phyloP scores from a whole-genome alignment of 805 yeast genomes.

The Saccharomyces jurei region DNA sequence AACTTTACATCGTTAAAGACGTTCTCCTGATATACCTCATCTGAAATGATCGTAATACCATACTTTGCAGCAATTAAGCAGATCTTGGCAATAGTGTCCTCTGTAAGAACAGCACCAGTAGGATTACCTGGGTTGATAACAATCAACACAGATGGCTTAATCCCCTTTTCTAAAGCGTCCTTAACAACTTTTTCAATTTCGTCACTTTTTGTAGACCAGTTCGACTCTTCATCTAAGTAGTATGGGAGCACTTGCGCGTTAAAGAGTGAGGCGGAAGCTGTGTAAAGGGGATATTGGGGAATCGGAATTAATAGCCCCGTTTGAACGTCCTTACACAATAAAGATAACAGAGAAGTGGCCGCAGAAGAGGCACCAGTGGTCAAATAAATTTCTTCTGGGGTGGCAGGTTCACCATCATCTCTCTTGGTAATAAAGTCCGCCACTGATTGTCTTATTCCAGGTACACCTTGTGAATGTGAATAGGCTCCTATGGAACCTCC shows the following conservation, averaged over 20 bases:
- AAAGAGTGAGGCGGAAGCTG: constrained; percentile 81
- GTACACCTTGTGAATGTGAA: constrained; percentile 86
- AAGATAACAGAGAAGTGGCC: constrained; percentile 67
- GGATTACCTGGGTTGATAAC: constrained; percentile 98
- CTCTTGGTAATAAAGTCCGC: constrained; percentile 71
- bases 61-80: constrained; percentile 74
- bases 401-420: constrained; percentile 68
- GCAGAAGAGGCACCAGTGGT: constrained; percentile 95
- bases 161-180: constrained; percentile 43
- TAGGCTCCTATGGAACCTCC: constrained; percentile 87
- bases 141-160: constrained; percentile 69
- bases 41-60: constrained; percentile 83
- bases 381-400: constrained; percentile 65
- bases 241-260: constrained; percentile 78
- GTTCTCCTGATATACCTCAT: constrained; percentile 95
- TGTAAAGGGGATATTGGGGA: constrained; percentile 95
- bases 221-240: constrained; percentile 66
- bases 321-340: constrained; percentile 55
- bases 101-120: constrained; percentile 76
- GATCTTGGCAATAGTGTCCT: constrained; percentile 59
- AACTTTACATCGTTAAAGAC: constrained; percentile 71
- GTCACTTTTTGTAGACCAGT: constrained; percentile 75
- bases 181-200: constrained; percentile 50
- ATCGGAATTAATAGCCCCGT: constrained; percentile 87
- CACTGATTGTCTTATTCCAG: constrained; percentile 60